These are phyloP conservation scores for Limnomonas spitsbergensis DNA, from an alignment of 139 green algal species.

Conservation along the genomic window DNA sequence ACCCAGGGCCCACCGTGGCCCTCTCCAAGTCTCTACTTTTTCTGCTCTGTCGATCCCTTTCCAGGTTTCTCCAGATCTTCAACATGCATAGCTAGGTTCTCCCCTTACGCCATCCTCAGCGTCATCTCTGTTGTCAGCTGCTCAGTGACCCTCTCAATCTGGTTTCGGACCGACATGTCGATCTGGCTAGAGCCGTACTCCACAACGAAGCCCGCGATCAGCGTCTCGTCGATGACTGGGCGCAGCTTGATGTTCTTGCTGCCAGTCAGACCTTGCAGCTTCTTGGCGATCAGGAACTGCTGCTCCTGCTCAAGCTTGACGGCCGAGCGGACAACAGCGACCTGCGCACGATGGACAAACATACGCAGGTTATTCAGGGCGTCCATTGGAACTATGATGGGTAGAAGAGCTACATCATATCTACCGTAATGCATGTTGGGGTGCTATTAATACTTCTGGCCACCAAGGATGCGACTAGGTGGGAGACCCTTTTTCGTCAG, in stretches of 20 bases:
- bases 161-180: slow-evolving; percentile 92
- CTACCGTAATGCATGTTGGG: no score
- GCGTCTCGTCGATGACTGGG: slow-evolving; percentile 84
- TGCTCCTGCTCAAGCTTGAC: slow-evolving; percentile 98
- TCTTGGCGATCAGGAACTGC: slow-evolving; percentile 99
- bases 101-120: slow-evolving; percentile 28
- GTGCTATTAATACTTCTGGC: no score
- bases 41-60: no score
- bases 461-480: no score
- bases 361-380: no score
- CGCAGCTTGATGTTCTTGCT: slow-evolving; percentile 99
- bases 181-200: slow-evolving; percentile 92
- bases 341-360: slow-evolving; percentile 42
- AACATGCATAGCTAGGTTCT: no score
- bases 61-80: no score
- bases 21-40: no score
- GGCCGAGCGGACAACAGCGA: slow-evolving; percentile 87
- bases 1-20: no score
- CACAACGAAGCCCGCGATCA: slow-evolving; percentile 96
- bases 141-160: slow-evolving; percentile 77
- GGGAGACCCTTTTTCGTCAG: no score
- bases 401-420: no score
- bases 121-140: slow-evolving; percentile 36
- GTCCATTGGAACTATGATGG: no score
- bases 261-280: slow-evolving; percentile 94